Evolutionary conservation across 768 basidiomycete species (phyloP).

Genomic region (Tylopilus sp.): DNA sequence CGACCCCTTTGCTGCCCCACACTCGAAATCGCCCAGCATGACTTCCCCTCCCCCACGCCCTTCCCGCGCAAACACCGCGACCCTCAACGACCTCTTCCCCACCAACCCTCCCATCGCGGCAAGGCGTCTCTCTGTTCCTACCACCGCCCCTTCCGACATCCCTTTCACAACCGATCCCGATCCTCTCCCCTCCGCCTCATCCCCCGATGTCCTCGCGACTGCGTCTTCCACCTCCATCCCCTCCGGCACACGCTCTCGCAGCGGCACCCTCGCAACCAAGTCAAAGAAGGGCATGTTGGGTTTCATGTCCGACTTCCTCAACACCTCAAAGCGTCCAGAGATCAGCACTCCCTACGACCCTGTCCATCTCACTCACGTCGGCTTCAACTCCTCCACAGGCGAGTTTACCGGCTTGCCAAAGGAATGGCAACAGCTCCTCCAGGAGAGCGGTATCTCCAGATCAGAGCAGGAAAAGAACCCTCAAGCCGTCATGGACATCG

Average conservation of each 20-base stretch:
- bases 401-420: constrained; percentile 98
- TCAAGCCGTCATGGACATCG: constrained; percentile 96
- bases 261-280: constrained; percentile 39
- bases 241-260: constrained; percentile 38
- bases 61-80: constrained; percentile 82
- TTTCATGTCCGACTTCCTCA: constrained; percentile 73
- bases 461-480: constrained; percentile 97
- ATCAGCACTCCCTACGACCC: constrained; percentile 99
- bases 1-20: constrained; percentile 54
- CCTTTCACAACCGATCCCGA: constrained; percentile 24
- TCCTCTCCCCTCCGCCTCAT: constrained; percentile 19
- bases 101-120: constrained; percentile 37
- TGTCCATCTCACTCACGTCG: constrained; percentile 98
- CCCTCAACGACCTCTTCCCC: constrained; percentile 69
- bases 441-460: constrained; percentile 93
- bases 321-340: constrained; percentile 72
- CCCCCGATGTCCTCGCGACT: constrained; percentile 9
- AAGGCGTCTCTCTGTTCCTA: constrained; percentile 53
- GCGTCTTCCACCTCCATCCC: constrained; percentile 3
- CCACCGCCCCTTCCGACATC: constrained; percentile 23
- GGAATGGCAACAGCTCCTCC: constrained; percentile 97
- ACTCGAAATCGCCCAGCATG: constrained; percentile 6
- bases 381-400: constrained; percentile 97
- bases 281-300: constrained; percentile 61
- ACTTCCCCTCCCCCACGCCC: constrained; percentile 72